Base-by-base conservation (phyloP, 306 rosid species). In the Cucumis hystrix region DNA sequence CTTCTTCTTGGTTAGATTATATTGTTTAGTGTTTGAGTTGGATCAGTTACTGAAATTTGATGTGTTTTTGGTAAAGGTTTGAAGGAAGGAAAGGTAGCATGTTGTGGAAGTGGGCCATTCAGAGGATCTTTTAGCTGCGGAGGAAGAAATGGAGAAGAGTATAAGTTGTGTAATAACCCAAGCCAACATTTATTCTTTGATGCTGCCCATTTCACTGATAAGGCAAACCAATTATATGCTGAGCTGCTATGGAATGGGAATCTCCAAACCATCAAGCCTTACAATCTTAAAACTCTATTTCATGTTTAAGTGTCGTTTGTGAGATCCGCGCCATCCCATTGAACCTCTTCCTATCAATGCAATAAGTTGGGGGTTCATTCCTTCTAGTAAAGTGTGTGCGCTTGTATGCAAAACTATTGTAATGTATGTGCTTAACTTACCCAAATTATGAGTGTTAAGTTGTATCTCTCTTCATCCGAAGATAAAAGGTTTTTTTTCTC, bases 101-200 rank as follows among this genome's bases (percentile, higher is more conserved):
- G 87, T 16, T 87, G 90, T 82, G 90, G 90, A 18, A 80, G 58
- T 75, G 86, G 87, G 4, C 69, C 82, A 9, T 82, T 75, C 9
- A 70, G 75, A 62, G 87, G 79, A 61, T 51, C 8, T 10, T 21
- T 11, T 20, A 70, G 89, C 80, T 82, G 86, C 10, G 84, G 86
- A 63, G 81, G 77, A 62, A 80, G 78, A 8, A 37, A 40, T 16
- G 76, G 81, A 20, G 52, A 66, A 39, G 17, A 66, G 52, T 66
- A 66, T 66, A 14, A 66, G 73, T 18, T 66, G 51, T 66, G 73
- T 39, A 4, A 39, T n/a, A n/a, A 66, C 16, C 73, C 73, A 7
- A 43, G 18, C 10, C 20, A 82, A 39, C 82, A 80, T 16, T 65
- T 85, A 61, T 82, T 81, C 80, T 83, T 82, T 80, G 89, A 80